These are phyloP conservation scores for Litsea cubeba DNA, from an alignment of 164 flowering plant genomes.

Conservation along the genomic window DNA sequence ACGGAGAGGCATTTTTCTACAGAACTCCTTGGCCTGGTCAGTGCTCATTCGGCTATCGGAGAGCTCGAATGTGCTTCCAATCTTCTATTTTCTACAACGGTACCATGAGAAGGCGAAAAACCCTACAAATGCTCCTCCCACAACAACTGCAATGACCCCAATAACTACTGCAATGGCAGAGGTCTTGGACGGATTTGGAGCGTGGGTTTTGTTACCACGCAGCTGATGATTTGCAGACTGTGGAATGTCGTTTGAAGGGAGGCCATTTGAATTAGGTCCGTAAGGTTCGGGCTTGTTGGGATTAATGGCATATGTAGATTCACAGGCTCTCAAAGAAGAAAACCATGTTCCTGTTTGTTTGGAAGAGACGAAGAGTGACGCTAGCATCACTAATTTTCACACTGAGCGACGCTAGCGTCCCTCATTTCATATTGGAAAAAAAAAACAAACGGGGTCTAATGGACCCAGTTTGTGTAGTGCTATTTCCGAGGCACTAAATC, in stretches of 20 bases:
- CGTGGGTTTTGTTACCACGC: slow-evolving; percentile 35
- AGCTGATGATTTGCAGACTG: slow-evolving; percentile 53
- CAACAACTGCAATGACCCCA: slow-evolving; percentile 38
- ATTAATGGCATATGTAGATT: slow-evolving; percentile 18
- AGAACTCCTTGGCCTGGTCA: slow-evolving; percentile 57
- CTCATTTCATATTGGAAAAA: too few relatives aligned
- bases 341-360: too few relatives aligned
- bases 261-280: slow-evolving; percentile 25
- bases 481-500: too few relatives aligned
- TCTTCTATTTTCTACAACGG: slow-evolving; percentile 74
- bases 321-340: slow-evolving; percentile 42
- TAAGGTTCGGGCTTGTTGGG: slow-evolving; percentile 52
- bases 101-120: slow-evolving; percentile 53
- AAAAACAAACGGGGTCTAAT: too few relatives aligned
- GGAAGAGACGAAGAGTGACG: too few relatives aligned
- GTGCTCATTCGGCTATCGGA: slow-evolving; percentile 62
- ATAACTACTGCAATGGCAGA: slow-evolving; percentile 32
- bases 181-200: slow-evolving; percentile 31
- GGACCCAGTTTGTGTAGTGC: too few relatives aligned
- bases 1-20: slow-evolving; percentile 67
- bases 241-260: slow-evolving; percentile 40
- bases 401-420: too few relatives aligned
- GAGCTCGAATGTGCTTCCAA: slow-evolving; percentile 57
- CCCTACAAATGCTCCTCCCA: slow-evolving; percentile 26
- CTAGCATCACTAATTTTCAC: too few relatives aligned